Evolutionary conservation across 2,329 filamentous ascomycete species (phyloP), one percentile per base, ranked within the genome.

Genomic region (Pseudocercospora pini-densiflorae): DNA sequence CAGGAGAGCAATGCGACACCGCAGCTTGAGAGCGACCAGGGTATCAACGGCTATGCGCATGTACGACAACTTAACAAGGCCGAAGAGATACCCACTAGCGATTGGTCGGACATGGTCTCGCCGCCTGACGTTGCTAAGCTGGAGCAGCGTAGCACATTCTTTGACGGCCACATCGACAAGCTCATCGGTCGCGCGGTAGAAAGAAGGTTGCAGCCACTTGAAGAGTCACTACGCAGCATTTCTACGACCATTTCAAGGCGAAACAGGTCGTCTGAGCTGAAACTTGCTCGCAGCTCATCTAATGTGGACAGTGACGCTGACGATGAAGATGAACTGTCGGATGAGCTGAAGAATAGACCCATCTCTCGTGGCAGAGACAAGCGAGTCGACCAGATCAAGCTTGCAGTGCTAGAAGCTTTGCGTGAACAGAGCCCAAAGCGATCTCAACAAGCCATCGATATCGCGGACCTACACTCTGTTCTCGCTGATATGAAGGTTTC

Each of bases 71-170:
- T 92, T 62, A 88, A 90, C 72, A 86, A 85, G 66, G 85, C 84
- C 36, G 86, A 87, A 29, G 89, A 87, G 68, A 82, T 90, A 16
- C 89, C 90, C 24, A 87, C 89, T 66, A 97, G 94, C 76, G 94
- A 98, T 78, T 99, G 95, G 95, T 93, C 97, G 75, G 91, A 91
- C 75, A 88, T 90, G 55, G 89, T 97, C 68, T 90, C 91, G 9
- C 92, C 92, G 19, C 89, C 90, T 36, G 92, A 96, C 74, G 92
- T 96, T 65, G 87, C 89, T 59, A 97, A 97, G 79, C 83, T 98
- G 63, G 88, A 92, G 70, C 89, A 89, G 61, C 89, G 93, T 57
- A 92, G 92, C 69, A 87, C 88, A 55, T 98, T 97, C 85, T 97
- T 98, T 74, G 93, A 98, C 75, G 90, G 88, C 55, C 93, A 92